Percentiles rank a stretch among this genome's conserved stretches.
phyloP scores from a whole-genome alignment of 495 filamentous ascomycete genomes.

The Trichocladium antarcticum region DNA sequence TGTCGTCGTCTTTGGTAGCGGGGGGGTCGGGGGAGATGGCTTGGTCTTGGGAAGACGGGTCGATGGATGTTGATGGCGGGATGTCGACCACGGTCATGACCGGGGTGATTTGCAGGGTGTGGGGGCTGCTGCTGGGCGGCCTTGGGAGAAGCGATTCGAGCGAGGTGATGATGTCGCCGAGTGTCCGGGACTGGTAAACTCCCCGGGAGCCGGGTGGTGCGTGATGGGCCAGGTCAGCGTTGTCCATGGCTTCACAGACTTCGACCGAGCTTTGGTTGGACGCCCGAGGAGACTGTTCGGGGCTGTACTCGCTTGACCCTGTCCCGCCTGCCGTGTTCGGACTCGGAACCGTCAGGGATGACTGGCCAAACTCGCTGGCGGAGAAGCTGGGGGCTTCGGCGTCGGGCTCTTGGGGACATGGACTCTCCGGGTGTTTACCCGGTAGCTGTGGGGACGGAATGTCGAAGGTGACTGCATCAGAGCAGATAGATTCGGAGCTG shows the following conservation, averaged over 20 bases:
- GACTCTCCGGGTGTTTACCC: neutral
- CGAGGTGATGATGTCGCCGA: neutral
- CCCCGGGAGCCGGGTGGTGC: too few relatives aligned
- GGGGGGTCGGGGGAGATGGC: neutral
- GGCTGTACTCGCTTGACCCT: neutral
- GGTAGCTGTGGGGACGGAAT: neutral
- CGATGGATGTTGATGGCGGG: conserved; percentile 8
- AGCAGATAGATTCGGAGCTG: conserved; percentile 1
- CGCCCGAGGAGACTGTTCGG: too few relatives aligned
- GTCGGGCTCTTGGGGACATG: neutral
- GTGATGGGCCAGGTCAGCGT: neutral
- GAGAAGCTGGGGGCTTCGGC: neutral
- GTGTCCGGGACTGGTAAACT: too few relatives aligned
- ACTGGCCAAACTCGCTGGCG: neutral
- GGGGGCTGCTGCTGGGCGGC: neutral
- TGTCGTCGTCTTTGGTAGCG: conserved; percentile 18
- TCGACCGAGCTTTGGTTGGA: too few relatives aligned
- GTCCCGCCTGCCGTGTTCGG: neutral
- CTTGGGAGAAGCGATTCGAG: neutral
- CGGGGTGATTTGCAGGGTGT: neutral
- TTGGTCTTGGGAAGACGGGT: conserved; percentile 14
- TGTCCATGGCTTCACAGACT: neutral
- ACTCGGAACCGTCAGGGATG: neutral
- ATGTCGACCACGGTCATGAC: conserved; percentile 19
- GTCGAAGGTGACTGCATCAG: conserved; percentile 1